A percentile compares a stretch with the other conserved stretches of the same genome.
Conservation (phyloP, 2,329 filamentous ascomycete species). For the Diaporthe nobilis region DNA sequence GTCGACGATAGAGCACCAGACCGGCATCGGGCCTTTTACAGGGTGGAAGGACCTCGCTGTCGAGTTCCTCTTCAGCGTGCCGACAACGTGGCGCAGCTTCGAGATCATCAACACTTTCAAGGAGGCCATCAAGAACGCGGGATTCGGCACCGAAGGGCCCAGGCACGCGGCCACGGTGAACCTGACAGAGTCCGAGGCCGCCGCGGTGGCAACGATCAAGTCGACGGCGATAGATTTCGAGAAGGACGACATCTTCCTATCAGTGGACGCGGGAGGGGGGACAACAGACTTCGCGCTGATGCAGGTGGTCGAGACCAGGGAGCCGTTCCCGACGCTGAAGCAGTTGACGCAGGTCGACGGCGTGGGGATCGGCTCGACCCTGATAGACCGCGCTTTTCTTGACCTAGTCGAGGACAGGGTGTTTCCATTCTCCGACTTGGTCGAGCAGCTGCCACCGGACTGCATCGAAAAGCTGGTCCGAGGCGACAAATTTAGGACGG, state of each 20-base stretch:
- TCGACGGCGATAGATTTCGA: slow-evolving; percentile 55
- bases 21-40: slow-evolving; percentile 52
- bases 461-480: slow-evolving; percentile 54
- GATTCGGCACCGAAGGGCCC: slow-evolving; percentile 61
- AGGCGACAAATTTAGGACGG: slow-evolving; percentile 55
- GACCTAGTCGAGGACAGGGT: slow-evolving; percentile 56
- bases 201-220: slow-evolving; percentile 62
- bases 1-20: slow-evolving; percentile 58
- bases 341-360: slow-evolving; percentile 57
- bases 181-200: slow-evolving; percentile 63
- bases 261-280: slow-evolving; percentile 62
- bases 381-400: slow-evolving; percentile 61
- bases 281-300: slow-evolving; percentile 63
- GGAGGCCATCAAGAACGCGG: slow-evolving; percentile 60
- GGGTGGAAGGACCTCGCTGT: slow-evolving; percentile 62
- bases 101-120: slow-evolving; percentile 66
- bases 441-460: slow-evolving; percentile 53
- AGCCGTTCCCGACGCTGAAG: slow-evolving; percentile 48
- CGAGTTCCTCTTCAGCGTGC: slow-evolving; percentile 70
- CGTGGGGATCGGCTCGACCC: slow-evolving; percentile 60
- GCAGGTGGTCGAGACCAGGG: slow-evolving; percentile 52
- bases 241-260: slow-evolving; percentile 57
- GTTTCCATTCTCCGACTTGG: slow-evolving; percentile 52
- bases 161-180: slow-evolving; percentile 58
- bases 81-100: slow-evolving; percentile 68